These are phyloP conservation scores for Hsuehochloa calcarea DNA, from an alignment of 176 grass and related monocot species.

Conservation along the genomic window DNA sequence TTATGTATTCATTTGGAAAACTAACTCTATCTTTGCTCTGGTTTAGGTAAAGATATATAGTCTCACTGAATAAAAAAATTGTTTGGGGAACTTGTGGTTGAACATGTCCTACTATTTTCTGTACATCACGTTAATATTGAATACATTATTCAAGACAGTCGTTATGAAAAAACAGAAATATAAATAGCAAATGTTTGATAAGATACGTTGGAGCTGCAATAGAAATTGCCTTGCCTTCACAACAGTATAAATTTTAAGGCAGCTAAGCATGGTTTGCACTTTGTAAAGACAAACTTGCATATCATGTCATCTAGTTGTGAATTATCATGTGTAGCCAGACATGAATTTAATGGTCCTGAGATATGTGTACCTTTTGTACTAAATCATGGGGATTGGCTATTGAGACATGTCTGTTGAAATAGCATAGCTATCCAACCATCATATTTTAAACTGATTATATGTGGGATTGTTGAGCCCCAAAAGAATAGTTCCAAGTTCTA, in stretches of 20 bases:
- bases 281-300: constrained; percentile 5
- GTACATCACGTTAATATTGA: not conserved
- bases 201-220: constrained; percentile 12
- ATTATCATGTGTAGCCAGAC: not conserved
- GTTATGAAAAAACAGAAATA: not conserved
- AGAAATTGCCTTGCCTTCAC: not conserved
- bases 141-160: not conserved
- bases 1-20: constrained; percentile 32
- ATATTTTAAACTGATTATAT: not conserved
- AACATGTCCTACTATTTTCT: not conserved
- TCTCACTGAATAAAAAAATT: not conserved
- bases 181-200: not conserved
- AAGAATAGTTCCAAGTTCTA: not conserved
- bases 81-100: constrained; percentile 2
- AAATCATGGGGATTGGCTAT: not conserved
- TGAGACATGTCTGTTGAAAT: not conserved
- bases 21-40: not conserved
- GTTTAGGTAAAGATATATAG: not conserved
- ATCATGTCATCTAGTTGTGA: not conserved
- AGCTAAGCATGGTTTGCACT: constrained; percentile 1
- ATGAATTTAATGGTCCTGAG: not conserved
- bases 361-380: not conserved
- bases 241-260: constrained; percentile 1
- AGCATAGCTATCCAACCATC: not conserved
- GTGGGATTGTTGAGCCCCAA: not conserved